These are phyloP conservation scores for Curvularia sp. DNA, from an alignment of 2,329 filamentous ascomycete species.

Conservation along the genomic window DNA sequence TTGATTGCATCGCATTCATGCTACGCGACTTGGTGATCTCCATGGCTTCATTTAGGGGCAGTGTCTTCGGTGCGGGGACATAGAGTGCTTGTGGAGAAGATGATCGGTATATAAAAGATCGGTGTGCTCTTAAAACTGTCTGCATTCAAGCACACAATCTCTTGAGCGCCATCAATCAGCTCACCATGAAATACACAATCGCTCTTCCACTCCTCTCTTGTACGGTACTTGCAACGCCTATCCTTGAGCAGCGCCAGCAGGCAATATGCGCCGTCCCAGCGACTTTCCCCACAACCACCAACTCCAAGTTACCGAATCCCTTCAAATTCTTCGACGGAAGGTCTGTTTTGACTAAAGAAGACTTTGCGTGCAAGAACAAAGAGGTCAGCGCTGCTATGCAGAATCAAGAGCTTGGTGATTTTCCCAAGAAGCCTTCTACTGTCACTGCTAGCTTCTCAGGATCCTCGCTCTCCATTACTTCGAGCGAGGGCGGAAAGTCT, in stretches of 20 bases:
- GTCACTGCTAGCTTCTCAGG: slow-evolving; percentile 45
- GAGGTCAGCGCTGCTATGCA: slow-evolving; percentile 49
- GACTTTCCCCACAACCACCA: slow-evolving; percentile 39
- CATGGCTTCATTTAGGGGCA: slow-evolving; percentile 34
- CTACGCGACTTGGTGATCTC: slow-evolving; percentile 30
- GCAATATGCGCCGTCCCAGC: slow-evolving; percentile 40
- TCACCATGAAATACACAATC: slow-evolving; percentile 46
- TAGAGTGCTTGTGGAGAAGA: slow-evolving; percentile 17
- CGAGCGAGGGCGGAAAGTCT: slow-evolving; percentile 44
- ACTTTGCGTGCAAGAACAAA: slow-evolving; percentile 49
- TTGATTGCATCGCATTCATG: slow-evolving; percentile 43
- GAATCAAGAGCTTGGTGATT: slow-evolving; percentile 49
- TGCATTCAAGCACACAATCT: slow-evolving; percentile 17
- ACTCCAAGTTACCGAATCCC: slow-evolving; percentile 49
- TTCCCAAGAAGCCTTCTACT: slow-evolving; percentile 47
- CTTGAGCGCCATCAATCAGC: slow-evolving; percentile 10
- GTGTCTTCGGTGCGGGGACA: slow-evolving; percentile 37
- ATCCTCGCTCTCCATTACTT: slow-evolving; percentile 46
- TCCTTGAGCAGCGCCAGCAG: slow-evolving; percentile 42
- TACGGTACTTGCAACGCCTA: slow-evolving; percentile 39
- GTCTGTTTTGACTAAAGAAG: slow-evolving; percentile 44
- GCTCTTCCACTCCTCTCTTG: slow-evolving; percentile 41
- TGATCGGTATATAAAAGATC: slow-evolving; percentile 24
- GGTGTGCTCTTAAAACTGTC: slow-evolving; percentile 2
- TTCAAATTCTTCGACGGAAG: slow-evolving; percentile 51